Evolutionary conservation across 192 early-diverging fungal genomes (phyloP).

Genomic region (Backusella circina): DNA sequence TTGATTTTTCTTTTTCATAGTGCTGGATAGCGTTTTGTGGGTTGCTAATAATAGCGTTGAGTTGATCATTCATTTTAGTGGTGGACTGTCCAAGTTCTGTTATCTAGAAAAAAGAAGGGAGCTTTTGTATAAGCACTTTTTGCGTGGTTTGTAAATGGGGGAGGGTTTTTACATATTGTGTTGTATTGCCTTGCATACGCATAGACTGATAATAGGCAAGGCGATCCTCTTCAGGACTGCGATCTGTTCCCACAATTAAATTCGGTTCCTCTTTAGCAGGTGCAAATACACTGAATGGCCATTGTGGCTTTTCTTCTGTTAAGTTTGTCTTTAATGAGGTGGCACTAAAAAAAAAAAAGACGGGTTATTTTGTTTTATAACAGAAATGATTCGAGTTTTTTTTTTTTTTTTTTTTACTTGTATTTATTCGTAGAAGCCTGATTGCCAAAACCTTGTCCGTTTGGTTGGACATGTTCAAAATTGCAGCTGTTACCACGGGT

Average conservation of each 20-base stretch:
- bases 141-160: too few species aligned
- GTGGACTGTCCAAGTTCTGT: constrained; percentile 31
- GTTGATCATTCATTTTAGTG: constrained; percentile 34
- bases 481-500: constrained; percentile 54
- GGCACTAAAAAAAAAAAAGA: constrained; percentile 32
- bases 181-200: constrained; percentile 17
- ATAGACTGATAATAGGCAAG: constrained; percentile 43
- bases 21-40: constrained; percentile 33
- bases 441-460: constrained; percentile 10
- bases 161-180: constrained; percentile 25
- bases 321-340: constrained; percentile 41
- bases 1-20: constrained; percentile 31
- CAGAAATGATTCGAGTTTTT: too few species aligned
- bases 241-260: constrained; percentile 54
- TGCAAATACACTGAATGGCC: constrained; percentile 54
- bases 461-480: constrained; percentile 49
- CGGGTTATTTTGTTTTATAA: too few species aligned
- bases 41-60: constrained; percentile 35
- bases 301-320: constrained; percentile 40
- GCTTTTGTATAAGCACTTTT: background rate
- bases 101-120: constrained; percentile 30
- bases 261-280: constrained; percentile 58
- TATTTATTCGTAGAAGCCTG: constrained; percentile 29
- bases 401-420: constrained; percentile 30
- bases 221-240: constrained; percentile 61